Conservation (phyloP, 2,329 filamentous ascomycete species). For the Sphaerulina musiva region DNA sequence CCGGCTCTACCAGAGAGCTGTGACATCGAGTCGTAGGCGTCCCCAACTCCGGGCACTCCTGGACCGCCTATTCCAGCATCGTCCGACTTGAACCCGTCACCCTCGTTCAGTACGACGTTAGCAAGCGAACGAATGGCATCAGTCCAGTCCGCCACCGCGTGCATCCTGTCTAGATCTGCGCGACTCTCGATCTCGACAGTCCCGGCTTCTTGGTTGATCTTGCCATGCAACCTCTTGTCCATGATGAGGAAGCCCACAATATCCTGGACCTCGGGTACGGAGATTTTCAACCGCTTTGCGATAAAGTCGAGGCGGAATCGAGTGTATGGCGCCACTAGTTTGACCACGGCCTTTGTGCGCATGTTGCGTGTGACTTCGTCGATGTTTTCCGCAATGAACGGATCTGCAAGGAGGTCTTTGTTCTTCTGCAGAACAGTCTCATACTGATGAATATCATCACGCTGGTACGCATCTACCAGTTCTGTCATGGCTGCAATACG, state of each 20-base stretch:
- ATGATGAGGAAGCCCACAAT: constrained; percentile 93
- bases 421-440: constrained; percentile 81
- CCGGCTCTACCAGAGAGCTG: not conserved
- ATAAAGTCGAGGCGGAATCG: constrained; percentile 85
- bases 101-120: constrained; percentile 66
- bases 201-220: constrained; percentile 82
- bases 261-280: constrained; percentile 79
- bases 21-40: constrained; percentile 7
- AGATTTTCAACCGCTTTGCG: constrained; percentile 79
- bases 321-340: constrained; percentile 89
- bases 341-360: constrained; percentile 90
- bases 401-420: constrained; percentile 80
- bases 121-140: constrained; percentile 64
- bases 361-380: constrained; percentile 98
- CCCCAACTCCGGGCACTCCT: constrained; percentile 2
- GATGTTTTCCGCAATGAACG: constrained; percentile 97
- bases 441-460: constrained; percentile 88
- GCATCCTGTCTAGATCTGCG: constrained; percentile 66
- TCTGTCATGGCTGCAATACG: constrained; percentile 96
- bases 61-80: constrained; percentile 28
- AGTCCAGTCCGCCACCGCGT: constrained; percentile 67
- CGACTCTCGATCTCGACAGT: constrained; percentile 72
- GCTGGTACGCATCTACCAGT: constrained; percentile 91
- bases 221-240: constrained; percentile 76
- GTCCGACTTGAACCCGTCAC: constrained; percentile 60